Evolutionary conservation across 768 basidiomycete genomes (phyloP), one percentile per base, ranked within the genome.

Genomic region (Boletus vermiculosoides): DNA sequence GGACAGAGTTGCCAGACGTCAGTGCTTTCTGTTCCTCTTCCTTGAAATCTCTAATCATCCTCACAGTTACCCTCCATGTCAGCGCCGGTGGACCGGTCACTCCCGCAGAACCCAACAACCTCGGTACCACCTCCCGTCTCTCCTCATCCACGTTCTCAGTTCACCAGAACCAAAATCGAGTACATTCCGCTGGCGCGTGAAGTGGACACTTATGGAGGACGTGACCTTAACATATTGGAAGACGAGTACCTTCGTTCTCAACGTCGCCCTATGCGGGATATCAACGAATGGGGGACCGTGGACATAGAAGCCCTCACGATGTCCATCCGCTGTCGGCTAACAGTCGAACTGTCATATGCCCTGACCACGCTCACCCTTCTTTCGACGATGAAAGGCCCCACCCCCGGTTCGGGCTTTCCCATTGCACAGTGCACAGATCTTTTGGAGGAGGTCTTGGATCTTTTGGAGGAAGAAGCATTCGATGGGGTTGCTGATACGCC

Each of bases 251-350:
- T 71, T 31, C 79, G 76, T 34, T 66, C 78, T 18, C 77, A 81
- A 45, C 76, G 80, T 51, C 82, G 88, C 44, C 78, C 82, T 7
- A 70, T 88, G 64, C 81, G 89, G 55, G 83, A 87, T 50, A 80
- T 92, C 60, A 85, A 87, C 67, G 92, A 95, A 52, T 92, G 94
- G 85, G 94, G 92, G 22, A 80, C 78, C 9, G 83, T 96, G 49
- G 95, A 98, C 64, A 86, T 98, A 56, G 94, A 97, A 66, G 86
- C 86, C n/a, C 79, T 99, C 49, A 87, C 86, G n/a, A 87, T 99
- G 88, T 90, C 91, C 31, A 75, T 99, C 40, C 88, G 94, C 33
- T 96, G 91, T 36, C 80, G 95, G 36, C 74, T 98, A 41, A 80
- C 86, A 10, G 79, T 84, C 45, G 96, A 99, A 71, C 75, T 95